Evolutionary conservation across 129 eudicot species (phyloP).

Genomic region (Ambrosia trifida): DNA sequence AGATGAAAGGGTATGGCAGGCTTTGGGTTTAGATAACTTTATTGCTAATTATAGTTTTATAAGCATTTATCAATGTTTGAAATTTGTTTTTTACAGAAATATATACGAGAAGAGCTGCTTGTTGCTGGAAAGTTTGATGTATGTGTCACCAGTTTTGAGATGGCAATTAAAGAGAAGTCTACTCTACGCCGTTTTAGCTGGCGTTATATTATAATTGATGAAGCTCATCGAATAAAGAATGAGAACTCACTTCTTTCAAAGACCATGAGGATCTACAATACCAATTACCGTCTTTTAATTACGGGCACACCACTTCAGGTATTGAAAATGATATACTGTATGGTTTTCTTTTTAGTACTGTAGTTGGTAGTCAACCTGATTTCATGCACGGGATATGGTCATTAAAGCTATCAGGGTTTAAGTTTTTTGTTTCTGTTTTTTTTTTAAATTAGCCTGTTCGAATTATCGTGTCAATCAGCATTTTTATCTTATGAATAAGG

Average conservation of each 20-base stretch:
- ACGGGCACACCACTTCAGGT: slow-evolving; percentile 99
- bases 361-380: not conserved
- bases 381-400: not conserved
- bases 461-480: not conserved
- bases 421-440: not conserved
- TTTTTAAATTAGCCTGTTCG: not conserved
- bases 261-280: slow-evolving; percentile 91
- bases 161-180: slow-evolving; percentile 96
- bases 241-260: slow-evolving; percentile 95
- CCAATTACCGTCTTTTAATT: slow-evolving; percentile 92
- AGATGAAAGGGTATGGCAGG: slow-evolving; percentile 74
- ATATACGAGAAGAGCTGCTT: slow-evolving; percentile 87
- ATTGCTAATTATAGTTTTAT: not conserved
- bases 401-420: not conserved
- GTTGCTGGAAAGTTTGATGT: slow-evolving; percentile 99
- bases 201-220: slow-evolving; percentile 98
- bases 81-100: slow-evolving; percentile 53
- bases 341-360: not conserved
- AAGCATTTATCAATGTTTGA: not conserved
- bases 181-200: slow-evolving; percentile 95
- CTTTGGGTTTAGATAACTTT: not conserved
- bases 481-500: not conserved
- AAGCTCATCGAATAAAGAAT: slow-evolving; percentile 97
- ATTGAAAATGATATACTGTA: not conserved
- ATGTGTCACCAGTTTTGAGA: slow-evolving; percentile 98